phyloP scores from a whole-genome alignment of 202 grass and related monocot species.

The Alloteropsis angusta region DNA sequence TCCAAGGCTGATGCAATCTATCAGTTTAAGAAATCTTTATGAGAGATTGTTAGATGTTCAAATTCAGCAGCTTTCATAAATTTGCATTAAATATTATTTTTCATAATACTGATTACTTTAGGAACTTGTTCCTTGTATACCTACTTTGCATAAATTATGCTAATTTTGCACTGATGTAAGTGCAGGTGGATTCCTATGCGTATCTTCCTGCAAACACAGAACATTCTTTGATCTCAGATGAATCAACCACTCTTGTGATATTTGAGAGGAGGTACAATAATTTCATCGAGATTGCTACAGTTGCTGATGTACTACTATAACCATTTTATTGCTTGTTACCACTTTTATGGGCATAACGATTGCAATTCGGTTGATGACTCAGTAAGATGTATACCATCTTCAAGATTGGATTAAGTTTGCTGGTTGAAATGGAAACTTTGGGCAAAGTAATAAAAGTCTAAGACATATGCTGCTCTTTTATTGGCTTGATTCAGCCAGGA shows the following conservation, averaged over 20 bases:
- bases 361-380: not conserved
- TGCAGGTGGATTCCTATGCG: constrained; percentile 89
- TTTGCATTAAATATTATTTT: not conserved
- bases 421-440: not conserved
- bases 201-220: constrained; percentile 79
- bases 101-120: not conserved
- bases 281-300: constrained; percentile 3
- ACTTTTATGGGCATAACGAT: constrained; percentile 5
- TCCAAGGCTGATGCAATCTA: not conserved
- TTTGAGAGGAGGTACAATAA: constrained; percentile 66
- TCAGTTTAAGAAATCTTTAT: not conserved
- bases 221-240: constrained; percentile 55
- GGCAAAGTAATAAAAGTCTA: not conserved
- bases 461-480: not conserved
- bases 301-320: not conserved
- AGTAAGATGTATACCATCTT: not conserved
- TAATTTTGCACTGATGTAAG: not conserved
- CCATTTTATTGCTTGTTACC: constrained; percentile 5
- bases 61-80: not conserved
- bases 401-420: constrained; percentile 5
- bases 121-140: not conserved
- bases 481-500: not conserved
- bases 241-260: constrained; percentile 49
- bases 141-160: not conserved
- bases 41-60: not conserved